A percentile compares a stretch with the other conserved stretches of the same genome.
Conservation (phyloP, 345 rosid genomes). For the Garcia nutans region DNA sequence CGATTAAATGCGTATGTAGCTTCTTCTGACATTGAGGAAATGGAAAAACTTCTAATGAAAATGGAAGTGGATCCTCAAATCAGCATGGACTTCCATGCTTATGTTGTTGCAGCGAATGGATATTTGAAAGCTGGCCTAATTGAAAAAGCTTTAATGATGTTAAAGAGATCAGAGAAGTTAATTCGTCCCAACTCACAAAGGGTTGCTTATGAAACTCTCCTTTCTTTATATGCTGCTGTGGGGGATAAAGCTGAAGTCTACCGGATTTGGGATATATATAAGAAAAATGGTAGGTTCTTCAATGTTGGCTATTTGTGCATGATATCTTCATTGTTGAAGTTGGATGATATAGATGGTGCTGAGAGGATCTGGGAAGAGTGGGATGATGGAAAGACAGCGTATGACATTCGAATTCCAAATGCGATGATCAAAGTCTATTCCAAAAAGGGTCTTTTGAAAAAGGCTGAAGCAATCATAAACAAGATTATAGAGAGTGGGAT, state of each 20-base stretch:
- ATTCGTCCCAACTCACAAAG: conserved; percentile 18
- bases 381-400: conserved; percentile 32
- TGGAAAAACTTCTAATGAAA: conserved; percentile 50
- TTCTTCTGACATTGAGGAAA: conserved; percentile 41
- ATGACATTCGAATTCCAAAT: conserved; percentile 50
- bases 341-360: conserved; percentile 53
- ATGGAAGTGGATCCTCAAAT: conserved; percentile 43
- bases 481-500: conserved; percentile 31
- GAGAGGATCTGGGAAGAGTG: conserved; percentile 60
- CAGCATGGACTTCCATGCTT: conserved; percentile 47
- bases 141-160: conserved; percentile 43
- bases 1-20: conserved; percentile 52
- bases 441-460: conserved; percentile 46
- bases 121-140: conserved; percentile 48
- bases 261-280: conserved; percentile 55
- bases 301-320: conserved; percentile 48
- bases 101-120: conserved; percentile 42
- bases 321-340: conserved; percentile 49
- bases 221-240: conserved; percentile 47
- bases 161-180: conserved; percentile 45
- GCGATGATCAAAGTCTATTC: conserved; percentile 46
- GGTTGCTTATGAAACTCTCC: conserved; percentile 39
- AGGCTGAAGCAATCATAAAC: conserved; percentile 50
- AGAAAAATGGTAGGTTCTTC: conserved; percentile 32
- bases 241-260: conserved; percentile 48